phyloP scores from a whole-genome alignment of 495 filamentous ascomycete genomes.

The Sabuloglossum arenarium region DNA sequence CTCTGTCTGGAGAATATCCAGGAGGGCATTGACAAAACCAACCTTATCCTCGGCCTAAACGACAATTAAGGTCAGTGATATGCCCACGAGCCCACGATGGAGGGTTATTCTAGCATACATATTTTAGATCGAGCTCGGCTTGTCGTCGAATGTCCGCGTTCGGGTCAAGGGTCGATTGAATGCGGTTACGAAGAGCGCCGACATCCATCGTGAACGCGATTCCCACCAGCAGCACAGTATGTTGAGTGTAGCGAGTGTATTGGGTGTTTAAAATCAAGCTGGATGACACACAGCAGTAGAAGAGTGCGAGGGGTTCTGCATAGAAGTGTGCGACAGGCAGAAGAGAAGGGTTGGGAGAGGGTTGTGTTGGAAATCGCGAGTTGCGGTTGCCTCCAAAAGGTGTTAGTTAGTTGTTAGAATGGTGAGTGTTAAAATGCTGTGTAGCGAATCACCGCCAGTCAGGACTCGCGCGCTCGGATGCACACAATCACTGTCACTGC shows the following conservation, averaged over 20 bases:
- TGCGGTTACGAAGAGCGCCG: conserved; percentile 63
- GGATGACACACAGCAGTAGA: background rate
- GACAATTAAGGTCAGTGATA: conserved; percentile 8
- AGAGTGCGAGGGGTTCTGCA: background rate
- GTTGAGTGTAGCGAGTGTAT: background rate
- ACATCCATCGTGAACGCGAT: conserved; percentile 53
- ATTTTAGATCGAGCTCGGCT: conserved; percentile 85
- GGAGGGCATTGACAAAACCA: conserved; percentile 73
- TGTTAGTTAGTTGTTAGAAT: too few relatives aligned
- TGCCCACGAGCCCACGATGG: conserved; percentile 2
- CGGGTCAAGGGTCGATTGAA: conserved; percentile 66
- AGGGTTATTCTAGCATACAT: conserved; percentile 35
- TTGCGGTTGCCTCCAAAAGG: background rate
- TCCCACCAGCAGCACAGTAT: conserved; percentile 3
- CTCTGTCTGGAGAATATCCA: conserved; percentile 78
- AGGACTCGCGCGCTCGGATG: too few relatives aligned
- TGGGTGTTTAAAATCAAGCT: background rate
- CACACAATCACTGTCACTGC: too few relatives aligned
- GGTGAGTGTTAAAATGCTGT: too few relatives aligned
- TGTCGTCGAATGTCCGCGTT: conserved; percentile 69
- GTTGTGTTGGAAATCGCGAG: background rate
- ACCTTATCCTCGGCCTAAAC: conserved; percentile 75
- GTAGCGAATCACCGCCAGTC: background rate
- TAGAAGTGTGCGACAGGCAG: background rate
- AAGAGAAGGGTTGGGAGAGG: background rate